Evolutionary conservation across 1,284 basidiomycete species (phyloP).

Genomic region (Melampsora occidentalis): DNA sequence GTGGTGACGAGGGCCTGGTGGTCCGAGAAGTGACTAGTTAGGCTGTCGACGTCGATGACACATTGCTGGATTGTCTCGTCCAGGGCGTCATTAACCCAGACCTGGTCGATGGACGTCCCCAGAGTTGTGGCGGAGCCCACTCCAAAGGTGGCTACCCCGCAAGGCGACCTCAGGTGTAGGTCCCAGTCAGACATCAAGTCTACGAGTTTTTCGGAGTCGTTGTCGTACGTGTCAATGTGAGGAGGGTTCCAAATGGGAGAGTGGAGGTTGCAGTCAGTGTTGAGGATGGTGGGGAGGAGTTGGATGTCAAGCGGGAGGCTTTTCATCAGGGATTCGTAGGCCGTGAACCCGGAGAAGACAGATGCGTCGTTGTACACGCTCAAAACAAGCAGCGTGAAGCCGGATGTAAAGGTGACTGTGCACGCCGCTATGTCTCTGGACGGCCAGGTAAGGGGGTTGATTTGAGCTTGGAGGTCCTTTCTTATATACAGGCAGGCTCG

Average conservation of each 20-base stretch:
- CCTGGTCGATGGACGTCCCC: neutral
- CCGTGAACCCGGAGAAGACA: neutral
- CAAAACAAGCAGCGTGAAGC: neutral
- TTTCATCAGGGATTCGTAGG: neutral
- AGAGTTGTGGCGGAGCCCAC: neutral
- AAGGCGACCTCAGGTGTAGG: neutral
- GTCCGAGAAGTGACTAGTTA: slow-evolving; percentile 17
- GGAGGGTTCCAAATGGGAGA: too few relatives aligned
- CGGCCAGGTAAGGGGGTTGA: neutral
- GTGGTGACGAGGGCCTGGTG: slow-evolving; percentile 24
- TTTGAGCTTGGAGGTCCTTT: too few relatives aligned
- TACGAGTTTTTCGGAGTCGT: too few relatives aligned
- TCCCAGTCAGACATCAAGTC: neutral
- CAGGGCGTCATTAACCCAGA: neutral
- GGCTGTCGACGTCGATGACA: neutral
- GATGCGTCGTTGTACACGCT: neutral
- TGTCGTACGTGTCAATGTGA: too few relatives aligned
- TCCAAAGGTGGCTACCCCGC: neutral
- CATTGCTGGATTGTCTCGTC: neutral
- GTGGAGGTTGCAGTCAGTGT: too few relatives aligned
- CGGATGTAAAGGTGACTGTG: neutral
- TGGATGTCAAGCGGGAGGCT: neutral
- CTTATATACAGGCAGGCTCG: too few relatives aligned
- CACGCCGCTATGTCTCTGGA: neutral
- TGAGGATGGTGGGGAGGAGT: neutral